Evolutionary conservation across 495 filamentous ascomycete genomes (phyloP).

Genomic region (Xanthoparmelia taractica): DNA sequence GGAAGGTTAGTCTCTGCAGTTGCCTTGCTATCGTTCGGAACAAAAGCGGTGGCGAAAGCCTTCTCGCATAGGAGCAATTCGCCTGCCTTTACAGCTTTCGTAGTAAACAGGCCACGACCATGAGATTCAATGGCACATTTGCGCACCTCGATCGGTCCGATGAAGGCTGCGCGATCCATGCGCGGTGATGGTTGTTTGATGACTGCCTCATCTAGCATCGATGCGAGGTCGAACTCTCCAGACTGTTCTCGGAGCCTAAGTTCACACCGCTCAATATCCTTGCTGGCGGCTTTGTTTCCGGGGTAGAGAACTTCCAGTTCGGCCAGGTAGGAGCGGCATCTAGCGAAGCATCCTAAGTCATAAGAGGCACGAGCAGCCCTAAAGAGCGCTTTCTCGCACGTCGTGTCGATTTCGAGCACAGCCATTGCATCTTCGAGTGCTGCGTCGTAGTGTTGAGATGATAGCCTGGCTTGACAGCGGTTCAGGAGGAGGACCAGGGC

Average conservation of each 20-base stretch:
- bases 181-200: constrained; percentile 28
- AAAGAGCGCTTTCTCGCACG: constrained; percentile 40
- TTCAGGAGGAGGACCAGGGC: constrained; percentile 30
- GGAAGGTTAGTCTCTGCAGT: constrained; percentile 14
- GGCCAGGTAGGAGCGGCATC: constrained; percentile 30
- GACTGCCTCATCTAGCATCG: constrained; percentile 33
- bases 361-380: constrained; percentile 43
- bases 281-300: constrained; percentile 26
- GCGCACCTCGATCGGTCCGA: constrained; percentile 31
- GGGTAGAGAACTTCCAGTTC: constrained; percentile 28
- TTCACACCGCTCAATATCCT: constrained; percentile 30
- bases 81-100: constrained; percentile 40
- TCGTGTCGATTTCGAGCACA: constrained; percentile 13
- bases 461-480: constrained; percentile 40
- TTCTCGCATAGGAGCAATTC: constrained; percentile 52
- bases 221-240: constrained; percentile 41
- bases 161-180: constrained; percentile 43
- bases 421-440: constrained; percentile 40
- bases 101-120: constrained; percentile 45
- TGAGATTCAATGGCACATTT: constrained; percentile 17
- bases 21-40: constrained; percentile 4
- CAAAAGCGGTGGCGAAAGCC: constrained; percentile 39
- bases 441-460: constrained; percentile 39
- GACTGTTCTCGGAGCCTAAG: constrained; percentile 32
- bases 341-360: constrained; percentile 34